phyloP scores from a whole-genome alignment of 345 rosid species.

The Boechera retrofracta region DNA sequence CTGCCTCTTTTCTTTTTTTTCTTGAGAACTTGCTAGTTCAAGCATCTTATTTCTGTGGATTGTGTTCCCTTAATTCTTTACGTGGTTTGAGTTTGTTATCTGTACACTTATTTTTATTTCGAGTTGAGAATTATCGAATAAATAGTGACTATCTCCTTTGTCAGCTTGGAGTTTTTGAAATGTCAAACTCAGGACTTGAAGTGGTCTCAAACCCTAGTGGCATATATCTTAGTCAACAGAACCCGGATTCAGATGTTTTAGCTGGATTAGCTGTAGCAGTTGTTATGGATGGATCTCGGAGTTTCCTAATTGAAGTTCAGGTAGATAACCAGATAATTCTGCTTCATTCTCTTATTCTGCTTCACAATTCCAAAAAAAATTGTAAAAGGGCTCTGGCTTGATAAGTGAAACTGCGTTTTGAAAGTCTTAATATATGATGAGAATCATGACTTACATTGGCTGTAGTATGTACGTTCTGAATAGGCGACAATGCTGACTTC shows the following conservation, averaged over 20 bases:
- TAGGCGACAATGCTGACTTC: conserved; percentile 22
- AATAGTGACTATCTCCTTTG: conserved; percentile 16
- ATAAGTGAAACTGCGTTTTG: conserved; percentile 17
- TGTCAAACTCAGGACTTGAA: conserved; percentile 78
- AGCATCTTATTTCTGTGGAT: conserved; percentile 12
- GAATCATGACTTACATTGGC: conserved; percentile 2
- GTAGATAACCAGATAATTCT: conserved; percentile 40
- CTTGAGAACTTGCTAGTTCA: conserved; percentile 2
- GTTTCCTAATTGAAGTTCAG: conserved; percentile 92
- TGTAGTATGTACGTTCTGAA: conserved; percentile 2
- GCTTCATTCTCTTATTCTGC: conserved; percentile 12
- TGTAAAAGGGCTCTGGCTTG: not conserved
- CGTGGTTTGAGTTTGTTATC: conserved; percentile 15
- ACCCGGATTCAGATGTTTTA: conserved; percentile 75
- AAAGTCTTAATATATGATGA: conserved; percentile 30
- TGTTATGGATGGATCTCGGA: conserved; percentile 86
- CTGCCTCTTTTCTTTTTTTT: not conserved
- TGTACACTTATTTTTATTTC: not conserved
- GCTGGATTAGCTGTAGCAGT: conserved; percentile 94
- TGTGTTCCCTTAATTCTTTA: conserved; percentile 19
- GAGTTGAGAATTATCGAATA: conserved; percentile 4
- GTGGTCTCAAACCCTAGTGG: conserved; percentile 81
- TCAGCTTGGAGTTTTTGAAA: conserved; percentile 95
- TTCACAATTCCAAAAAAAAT: not conserved
- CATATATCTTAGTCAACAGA: conserved; percentile 76